Conservation (phyloP, 148 eudicot species). For the Camellia lanceoleosa region DNA sequence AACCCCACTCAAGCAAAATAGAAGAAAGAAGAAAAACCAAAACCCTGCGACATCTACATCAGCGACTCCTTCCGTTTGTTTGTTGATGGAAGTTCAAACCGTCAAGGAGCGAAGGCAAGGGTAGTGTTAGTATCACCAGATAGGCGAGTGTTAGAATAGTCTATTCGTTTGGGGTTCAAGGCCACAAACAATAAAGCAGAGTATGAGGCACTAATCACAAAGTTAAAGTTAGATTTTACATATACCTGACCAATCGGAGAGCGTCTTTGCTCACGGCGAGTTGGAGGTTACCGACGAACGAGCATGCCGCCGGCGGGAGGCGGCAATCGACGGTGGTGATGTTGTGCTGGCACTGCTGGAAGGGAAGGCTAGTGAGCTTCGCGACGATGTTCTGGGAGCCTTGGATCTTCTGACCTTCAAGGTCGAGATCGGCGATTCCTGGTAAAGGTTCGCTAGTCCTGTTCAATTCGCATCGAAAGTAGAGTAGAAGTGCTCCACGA, state of each 20-base stretch:
- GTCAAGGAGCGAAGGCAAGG: too few relatives aligned
- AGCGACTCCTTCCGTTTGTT: too few relatives aligned
- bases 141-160: too few relatives aligned
- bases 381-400: slow-evolving; percentile 41
- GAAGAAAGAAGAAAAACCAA: too few relatives aligned
- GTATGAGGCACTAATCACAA: too few relatives aligned
- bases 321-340: slow-evolving; percentile 57
- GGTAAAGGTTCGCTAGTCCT: slow-evolving; percentile 36
- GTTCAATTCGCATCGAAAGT: slow-evolving; percentile 47
- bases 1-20: too few relatives aligned
- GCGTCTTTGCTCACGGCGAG: slow-evolving; percentile 44
- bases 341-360: slow-evolving; percentile 49
- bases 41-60: too few relatives aligned
- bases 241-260: slow-evolving; percentile 50
- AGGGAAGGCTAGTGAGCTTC: slow-evolving; percentile 39
- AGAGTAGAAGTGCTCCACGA: slow-evolving; percentile 56
- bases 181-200: too few relatives aligned
- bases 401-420: slow-evolving; percentile 55
- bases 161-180: too few relatives aligned
- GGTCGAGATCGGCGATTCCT: slow-evolving; percentile 45
- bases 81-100: too few relatives aligned
- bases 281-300: slow-evolving; percentile 47
- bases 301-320: slow-evolving; percentile 41
- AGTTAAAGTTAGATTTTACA: neutral
- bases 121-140: too few relatives aligned